Conservation (phyloP, 352 stramenopile genomes). For the Phytophthora lateralis region DNA sequence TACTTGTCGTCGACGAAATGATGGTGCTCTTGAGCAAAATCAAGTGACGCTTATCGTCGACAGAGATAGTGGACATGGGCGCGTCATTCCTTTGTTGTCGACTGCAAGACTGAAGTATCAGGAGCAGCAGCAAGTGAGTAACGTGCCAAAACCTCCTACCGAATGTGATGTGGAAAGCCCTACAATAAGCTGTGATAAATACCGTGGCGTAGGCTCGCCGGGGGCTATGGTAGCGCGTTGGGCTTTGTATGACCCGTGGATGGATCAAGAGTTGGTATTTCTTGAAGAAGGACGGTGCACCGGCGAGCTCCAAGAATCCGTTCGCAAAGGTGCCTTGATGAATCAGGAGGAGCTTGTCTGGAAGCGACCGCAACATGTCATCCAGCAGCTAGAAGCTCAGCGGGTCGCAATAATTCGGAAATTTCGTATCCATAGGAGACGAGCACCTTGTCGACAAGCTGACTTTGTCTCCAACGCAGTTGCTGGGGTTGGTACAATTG, state of each 20-base stretch:
- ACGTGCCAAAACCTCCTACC: not conserved
- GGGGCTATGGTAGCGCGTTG: not conserved
- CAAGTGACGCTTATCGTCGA: constrained; percentile 23
- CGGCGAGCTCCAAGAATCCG: constrained; percentile 24
- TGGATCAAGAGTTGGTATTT: constrained; percentile 50
- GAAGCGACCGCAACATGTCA: constrained; percentile 42
- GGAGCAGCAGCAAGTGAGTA: not conserved
- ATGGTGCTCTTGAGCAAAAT: not conserved
- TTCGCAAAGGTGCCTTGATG: constrained; percentile 9
- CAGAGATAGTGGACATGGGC: constrained; percentile 6
- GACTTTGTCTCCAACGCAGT: not conserved
- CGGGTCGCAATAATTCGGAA: constrained; percentile 16
- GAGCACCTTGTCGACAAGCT: not conserved
- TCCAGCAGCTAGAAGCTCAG: constrained; percentile 36
- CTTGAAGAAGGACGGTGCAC: constrained; percentile 53
- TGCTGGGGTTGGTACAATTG: not conserved
- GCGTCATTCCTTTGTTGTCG: constrained; percentile 13
- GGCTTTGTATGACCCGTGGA: constrained; percentile 31
- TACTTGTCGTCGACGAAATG: not conserved
- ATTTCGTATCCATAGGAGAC: constrained; percentile 3
- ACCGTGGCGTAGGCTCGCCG: not conserved
- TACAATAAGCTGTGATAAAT: not conserved
- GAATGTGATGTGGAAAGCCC: not conserved
- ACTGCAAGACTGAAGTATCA: not conserved
- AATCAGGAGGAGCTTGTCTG: constrained; percentile 39